phyloP scores from a whole-genome alignment of 2,329 filamentous ascomycete species.

The Penicillium sp. region DNA sequence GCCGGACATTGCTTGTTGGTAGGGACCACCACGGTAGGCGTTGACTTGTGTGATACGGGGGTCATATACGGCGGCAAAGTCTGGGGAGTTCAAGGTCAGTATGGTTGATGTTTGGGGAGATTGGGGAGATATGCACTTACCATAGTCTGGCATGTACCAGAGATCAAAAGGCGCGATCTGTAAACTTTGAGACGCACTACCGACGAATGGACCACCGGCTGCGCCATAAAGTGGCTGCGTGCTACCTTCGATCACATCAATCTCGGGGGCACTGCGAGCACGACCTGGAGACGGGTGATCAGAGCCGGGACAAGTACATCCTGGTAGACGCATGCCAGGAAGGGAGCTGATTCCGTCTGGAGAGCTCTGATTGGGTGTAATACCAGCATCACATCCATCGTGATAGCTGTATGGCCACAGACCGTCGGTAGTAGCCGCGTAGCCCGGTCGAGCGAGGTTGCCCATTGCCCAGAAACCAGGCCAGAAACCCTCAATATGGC shows the following conservation, averaged over 20 bases:
- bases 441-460: constrained; percentile 69
- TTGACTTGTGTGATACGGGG: constrained; percentile 59
- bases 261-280: constrained; percentile 68
- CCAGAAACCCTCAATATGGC: constrained; percentile 70
- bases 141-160: constrained; percentile 66
- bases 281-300: constrained; percentile 67
- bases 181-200: constrained; percentile 65
- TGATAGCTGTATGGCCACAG: constrained; percentile 75
- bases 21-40: constrained; percentile 61
- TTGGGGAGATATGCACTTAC: constrained; percentile 28
- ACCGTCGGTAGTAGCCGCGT: constrained; percentile 69
- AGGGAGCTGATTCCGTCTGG: constrained; percentile 66
- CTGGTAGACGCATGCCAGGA: constrained; percentile 69
- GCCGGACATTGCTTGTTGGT: constrained; percentile 64
- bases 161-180: constrained; percentile 71
- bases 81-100: constrained; percentile 27
- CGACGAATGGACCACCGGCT: constrained; percentile 50
- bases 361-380: constrained; percentile 71
- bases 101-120: not conserved
- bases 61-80: constrained; percentile 68
- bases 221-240: constrained; percentile 53
- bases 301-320: constrained; percentile 64
- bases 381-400: constrained; percentile 67
- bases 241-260: constrained; percentile 71
- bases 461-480: constrained; percentile 77